Evolutionary conservation across 495 filamentous ascomycete genomes (phyloP).

Genomic region (Aspergillus leporis): DNA sequence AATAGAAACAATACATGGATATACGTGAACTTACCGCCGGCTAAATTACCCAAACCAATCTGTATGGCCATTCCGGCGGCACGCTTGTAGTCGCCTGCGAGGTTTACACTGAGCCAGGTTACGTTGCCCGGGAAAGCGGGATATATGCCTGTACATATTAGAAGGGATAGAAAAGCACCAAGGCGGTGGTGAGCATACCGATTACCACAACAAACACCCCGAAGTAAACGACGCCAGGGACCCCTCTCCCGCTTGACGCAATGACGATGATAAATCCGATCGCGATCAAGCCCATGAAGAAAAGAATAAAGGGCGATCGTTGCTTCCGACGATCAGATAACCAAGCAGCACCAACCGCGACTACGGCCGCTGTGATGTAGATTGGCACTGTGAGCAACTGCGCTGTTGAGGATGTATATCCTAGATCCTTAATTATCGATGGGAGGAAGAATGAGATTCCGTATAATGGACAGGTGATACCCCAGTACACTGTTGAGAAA

Average conservation of each 20-base stretch:
- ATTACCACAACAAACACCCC: slow-evolving; percentile 72
- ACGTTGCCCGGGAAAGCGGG: slow-evolving; percentile 62
- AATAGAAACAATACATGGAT: background rate
- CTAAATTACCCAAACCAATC: slow-evolving; percentile 73
- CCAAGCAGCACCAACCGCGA: slow-evolving; percentile 59
- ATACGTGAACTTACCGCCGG: no score
- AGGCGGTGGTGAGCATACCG: slow-evolving; percentile 50
- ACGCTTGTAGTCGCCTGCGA: slow-evolving; percentile 70
- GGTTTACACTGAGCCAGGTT: slow-evolving; percentile 71
- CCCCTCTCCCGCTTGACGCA: slow-evolving; percentile 37
- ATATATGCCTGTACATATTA: slow-evolving; percentile 33
- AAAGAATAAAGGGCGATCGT: slow-evolving; percentile 65
- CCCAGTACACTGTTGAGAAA: slow-evolving; percentile 49
- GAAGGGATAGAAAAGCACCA: slow-evolving; percentile 41
- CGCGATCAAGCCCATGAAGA: slow-evolving; percentile 58
- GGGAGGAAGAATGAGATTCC: slow-evolving; percentile 75
- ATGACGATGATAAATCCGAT: slow-evolving; percentile 66
- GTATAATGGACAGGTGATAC: slow-evolving; percentile 67
- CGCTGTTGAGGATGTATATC: slow-evolving; percentile 62
- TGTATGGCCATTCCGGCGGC: slow-evolving; percentile 73
- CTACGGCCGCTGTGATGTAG: slow-evolving; percentile 59
- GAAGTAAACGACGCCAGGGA: slow-evolving; percentile 69
- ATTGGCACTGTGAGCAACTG: slow-evolving; percentile 73
- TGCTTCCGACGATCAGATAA: slow-evolving; percentile 60
- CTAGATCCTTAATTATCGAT: slow-evolving; percentile 65